These are phyloP conservation scores for Penicillium angulare DNA, from an alignment of 495 filamentous ascomycete species.

Conservation along the genomic window DNA sequence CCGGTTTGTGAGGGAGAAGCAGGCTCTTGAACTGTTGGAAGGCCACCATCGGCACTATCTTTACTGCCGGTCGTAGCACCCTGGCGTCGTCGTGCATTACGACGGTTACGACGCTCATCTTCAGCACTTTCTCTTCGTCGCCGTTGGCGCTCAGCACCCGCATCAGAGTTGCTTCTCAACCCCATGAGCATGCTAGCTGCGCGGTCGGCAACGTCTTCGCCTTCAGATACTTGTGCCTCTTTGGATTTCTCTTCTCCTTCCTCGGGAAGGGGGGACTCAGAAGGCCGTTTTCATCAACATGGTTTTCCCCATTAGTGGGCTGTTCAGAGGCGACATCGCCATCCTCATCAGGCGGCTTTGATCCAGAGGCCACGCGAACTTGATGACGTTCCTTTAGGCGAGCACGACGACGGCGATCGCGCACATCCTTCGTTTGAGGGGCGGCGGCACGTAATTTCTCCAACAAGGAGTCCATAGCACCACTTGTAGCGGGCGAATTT, in stretches of 20 bases:
- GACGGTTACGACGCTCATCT: slow-evolving; percentile 62
- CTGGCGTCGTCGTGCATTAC: slow-evolving; percentile 58
- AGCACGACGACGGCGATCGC: slow-evolving; percentile 83
- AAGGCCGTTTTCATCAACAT: slow-evolving; percentile 30
- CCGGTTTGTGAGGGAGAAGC: slow-evolving; percentile 27
- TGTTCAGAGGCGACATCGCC: slow-evolving; percentile 25
- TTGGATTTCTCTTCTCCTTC: slow-evolving; percentile 40
- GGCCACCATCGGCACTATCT: slow-evolving; percentile 40
- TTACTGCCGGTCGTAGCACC: slow-evolving; percentile 45
- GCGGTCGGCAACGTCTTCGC: slow-evolving; percentile 77
- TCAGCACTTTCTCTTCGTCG: slow-evolving; percentile 66
- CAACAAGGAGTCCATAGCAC: slow-evolving; percentile 95
- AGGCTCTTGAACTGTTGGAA: slow-evolving; percentile 37
- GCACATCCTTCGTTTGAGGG: slow-evolving; percentile 80
- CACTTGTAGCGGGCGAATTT: slow-evolving; percentile 71
- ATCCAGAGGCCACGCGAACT: slow-evolving; percentile 84
- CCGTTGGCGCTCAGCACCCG: slow-evolving; percentile 55
- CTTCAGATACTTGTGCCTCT: slow-evolving; percentile 49
- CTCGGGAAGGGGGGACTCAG: slow-evolving; percentile 35
- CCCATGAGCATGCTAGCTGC: slow-evolving; percentile 81
- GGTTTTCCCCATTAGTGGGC: slow-evolving; percentile 21
- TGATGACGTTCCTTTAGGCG: slow-evolving; percentile 88
- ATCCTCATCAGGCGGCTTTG: slow-evolving; percentile 68
- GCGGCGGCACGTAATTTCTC: slow-evolving; percentile 94
- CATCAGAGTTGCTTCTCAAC: slow-evolving; percentile 64